Base-by-base conservation (phyloP, 23 red algal species). In the Cyanidioschyzon merolae region DNA sequence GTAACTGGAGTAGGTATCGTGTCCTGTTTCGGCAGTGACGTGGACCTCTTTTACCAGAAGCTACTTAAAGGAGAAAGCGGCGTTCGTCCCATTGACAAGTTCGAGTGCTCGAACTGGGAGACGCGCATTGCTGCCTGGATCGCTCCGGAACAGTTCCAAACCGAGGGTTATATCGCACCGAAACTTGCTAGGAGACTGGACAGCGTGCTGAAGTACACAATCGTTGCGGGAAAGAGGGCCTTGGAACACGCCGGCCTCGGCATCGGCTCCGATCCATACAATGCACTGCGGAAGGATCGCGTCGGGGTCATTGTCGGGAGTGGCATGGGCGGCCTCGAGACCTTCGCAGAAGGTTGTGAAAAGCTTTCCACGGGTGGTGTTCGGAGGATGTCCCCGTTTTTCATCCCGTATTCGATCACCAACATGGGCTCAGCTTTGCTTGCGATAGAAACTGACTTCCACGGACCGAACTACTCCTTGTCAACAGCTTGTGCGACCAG, bases 361-460 rank as follows among this genome's bases (percentile, higher is more conserved):
- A 98, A 89, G 79, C 85, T 91, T 30, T 39, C 83, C 40, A 86
- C 40, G 2, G 40, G 32, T 0, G 88, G 84, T 21, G 40, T 79
- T 25, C 77, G 37, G 1, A 77, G 85, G 38, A 92, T 98, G 79
- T 98, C 94, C 25, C 94, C 94, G 1, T 98, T 98, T 59, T 98
- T 98, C 84, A 91, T 98, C 58, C 94, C 94, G 51, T 92, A 91
- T 68, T 79, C 88, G 17, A 98, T 98, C 67, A 91, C 88, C 38
- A 98, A 98, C 75, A 92, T 98, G 94, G 94, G 79, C 83, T 80
- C 88, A 39, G 87, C 82, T 12, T 83, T 92, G 80, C 68, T 98
- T 34, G 94, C 84, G 37, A 98, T 98, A 38, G 85, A 91, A 15
- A 58, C 58, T 29, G 88, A 88, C 31, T 98, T 98, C 41, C 90